Conservation (phyloP, 208 protist genomes). For the Cochliopodium minus region DNA sequence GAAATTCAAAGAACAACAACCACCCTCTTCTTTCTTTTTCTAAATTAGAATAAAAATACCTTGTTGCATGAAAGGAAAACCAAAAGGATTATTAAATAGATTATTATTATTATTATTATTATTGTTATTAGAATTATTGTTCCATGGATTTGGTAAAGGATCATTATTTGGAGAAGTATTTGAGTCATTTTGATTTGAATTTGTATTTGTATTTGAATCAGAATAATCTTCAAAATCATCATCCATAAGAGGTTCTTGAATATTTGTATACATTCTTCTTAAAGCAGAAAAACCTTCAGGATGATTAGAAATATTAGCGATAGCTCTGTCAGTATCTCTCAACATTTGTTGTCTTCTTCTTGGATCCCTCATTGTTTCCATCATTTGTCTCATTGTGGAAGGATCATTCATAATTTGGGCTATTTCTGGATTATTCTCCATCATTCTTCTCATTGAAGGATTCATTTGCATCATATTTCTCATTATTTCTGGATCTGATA, state of each 20-base stretch:
- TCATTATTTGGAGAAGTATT: neutral
- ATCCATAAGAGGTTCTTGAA: conserved; percentile 5
- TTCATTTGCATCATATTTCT: conserved; percentile 25
- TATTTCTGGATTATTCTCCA: conserved; percentile 54
- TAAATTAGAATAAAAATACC: no score
- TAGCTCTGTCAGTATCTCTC: conserved; percentile 40
- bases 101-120: no score
- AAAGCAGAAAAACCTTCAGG: conserved; percentile 38
- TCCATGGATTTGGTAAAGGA: neutral
- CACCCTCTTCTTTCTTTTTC: no score
- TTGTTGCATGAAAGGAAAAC: no score
- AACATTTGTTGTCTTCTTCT: conserved; percentile 51
- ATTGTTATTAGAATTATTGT: neutral
- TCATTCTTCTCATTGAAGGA: conserved; percentile 27
- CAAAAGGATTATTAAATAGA: no score
- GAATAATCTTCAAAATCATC: neutral
- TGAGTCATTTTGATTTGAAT: neutral
- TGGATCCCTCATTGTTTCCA: conserved; percentile 51
- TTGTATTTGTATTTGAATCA: neutral
- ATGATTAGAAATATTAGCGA: conserved; percentile 40
- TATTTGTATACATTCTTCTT: conserved; percentile 6
- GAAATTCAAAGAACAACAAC: no score
- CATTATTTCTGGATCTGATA: conserved; percentile 45
- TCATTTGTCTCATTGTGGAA: conserved; percentile 33
- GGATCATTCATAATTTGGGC: conserved; percentile 36